Evolutionary conservation across 1,284 basidiomycete species (phyloP).

Genomic region (Salmacisia buchloeana): DNA sequence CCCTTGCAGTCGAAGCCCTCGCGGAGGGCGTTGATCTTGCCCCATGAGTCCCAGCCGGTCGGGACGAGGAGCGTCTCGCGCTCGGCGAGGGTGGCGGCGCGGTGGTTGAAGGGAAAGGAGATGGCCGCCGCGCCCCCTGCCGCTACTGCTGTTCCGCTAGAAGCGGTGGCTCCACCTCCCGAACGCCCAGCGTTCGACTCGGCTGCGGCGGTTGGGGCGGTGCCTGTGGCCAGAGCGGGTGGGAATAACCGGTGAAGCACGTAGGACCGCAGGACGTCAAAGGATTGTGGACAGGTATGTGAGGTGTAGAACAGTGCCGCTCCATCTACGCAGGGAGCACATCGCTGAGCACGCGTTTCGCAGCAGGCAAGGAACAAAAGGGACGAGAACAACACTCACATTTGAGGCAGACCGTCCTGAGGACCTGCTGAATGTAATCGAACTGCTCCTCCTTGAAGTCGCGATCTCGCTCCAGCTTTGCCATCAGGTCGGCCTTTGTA

Average conservation of each 20-base stretch:
- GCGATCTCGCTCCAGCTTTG: constrained; percentile 49
- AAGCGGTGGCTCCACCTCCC: constrained; percentile 8
- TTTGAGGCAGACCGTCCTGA: constrained; percentile 83
- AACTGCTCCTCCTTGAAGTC: constrained; percentile 75
- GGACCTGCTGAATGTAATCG: constrained; percentile 87
- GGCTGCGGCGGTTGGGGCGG: neutral
- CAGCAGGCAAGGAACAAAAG: neutral
- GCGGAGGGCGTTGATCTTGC: constrained; percentile 82
- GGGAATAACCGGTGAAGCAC: constrained; percentile 78
- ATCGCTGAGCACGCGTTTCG: constrained; percentile 6
- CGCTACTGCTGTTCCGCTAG: constrained; percentile 57
- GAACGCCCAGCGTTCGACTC: constrained; percentile 10
- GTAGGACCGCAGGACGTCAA: constrained; percentile 76
- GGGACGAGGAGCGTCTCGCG: constrained; percentile 86
- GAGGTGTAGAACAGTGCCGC: constrained; percentile 88
- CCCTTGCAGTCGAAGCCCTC: constrained; percentile 81
- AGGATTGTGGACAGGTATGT: constrained; percentile 66
- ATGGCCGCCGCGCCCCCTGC: constrained; percentile 59
- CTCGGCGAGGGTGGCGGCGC: constrained; percentile 78
- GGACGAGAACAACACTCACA: constrained; percentile 59
- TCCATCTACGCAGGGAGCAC: constrained; percentile 61
- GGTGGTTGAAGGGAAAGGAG: constrained; percentile 76
- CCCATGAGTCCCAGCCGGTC: constrained; percentile 95
- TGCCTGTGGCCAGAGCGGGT: constrained; percentile 51
- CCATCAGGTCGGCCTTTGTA: constrained; percentile 59